A percentile compares a stretch with the other conserved stretches of the same genome.
These are phyloP conservation scores for Phanerodontia chrysosporium DNA, from an alignment of 768 basidiomycete genomes.

Conservation along the genomic window DNA sequence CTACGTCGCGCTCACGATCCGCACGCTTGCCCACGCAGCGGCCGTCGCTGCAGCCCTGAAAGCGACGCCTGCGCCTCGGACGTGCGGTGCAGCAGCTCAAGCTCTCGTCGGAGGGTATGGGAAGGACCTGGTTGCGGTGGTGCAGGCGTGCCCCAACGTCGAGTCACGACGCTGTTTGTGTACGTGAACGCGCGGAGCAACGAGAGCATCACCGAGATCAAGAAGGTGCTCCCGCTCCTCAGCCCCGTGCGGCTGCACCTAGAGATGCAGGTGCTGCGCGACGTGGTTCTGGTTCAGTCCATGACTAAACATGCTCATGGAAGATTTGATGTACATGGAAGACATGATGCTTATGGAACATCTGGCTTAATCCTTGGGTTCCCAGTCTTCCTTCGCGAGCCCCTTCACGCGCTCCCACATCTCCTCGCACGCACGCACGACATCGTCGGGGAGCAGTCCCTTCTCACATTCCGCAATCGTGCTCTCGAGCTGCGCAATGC, in stretches of 20 bases:
- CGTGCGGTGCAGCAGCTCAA: not conserved
- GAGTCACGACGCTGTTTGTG: not conserved
- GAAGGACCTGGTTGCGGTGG: not conserved
- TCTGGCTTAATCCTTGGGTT: not conserved
- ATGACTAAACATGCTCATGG: too few relatives aligned
- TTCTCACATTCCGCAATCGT: slow-evolving; percentile 18
- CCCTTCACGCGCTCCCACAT: slow-evolving; percentile 31
- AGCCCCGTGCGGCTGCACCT: not conserved
- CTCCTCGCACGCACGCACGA: slow-evolving; percentile 43
- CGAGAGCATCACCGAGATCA: slow-evolving; percentile 3
- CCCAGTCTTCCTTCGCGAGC: slow-evolving; percentile 1
- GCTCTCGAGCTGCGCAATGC: slow-evolving; percentile 31
- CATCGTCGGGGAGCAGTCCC: slow-evolving; percentile 34
- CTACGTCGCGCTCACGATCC: not conserved
- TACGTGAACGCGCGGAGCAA: not conserved
- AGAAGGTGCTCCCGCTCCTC: not conserved
- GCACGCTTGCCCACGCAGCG: not conserved
- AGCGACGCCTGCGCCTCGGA: not conserved
- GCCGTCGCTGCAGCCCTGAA: not conserved
- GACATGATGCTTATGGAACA: too few relatives aligned
- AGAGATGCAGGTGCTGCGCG: too few relatives aligned
- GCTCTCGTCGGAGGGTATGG: not conserved
- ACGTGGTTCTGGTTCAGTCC: too few relatives aligned
- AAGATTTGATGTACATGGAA: too few relatives aligned
- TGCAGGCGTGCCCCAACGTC: not conserved